Percentiles rank a stretch among this genome's conserved stretches.
phyloP scores from a whole-genome alignment of 2,329 filamentous ascomycete genomes.

The Cryphonectria carpinicola region DNA sequence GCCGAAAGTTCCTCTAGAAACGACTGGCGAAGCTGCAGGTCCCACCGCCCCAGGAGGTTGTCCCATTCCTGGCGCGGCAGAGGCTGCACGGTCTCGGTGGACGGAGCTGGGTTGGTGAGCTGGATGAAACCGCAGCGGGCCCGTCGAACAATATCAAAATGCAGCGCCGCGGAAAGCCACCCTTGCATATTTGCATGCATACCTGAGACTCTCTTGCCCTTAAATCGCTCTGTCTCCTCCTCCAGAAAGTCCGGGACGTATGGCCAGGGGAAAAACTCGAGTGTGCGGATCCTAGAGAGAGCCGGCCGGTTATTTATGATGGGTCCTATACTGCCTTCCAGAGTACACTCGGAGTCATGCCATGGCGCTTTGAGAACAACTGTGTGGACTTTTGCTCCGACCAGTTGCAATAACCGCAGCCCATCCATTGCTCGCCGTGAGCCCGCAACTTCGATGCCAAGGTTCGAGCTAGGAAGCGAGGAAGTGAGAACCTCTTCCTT shows the following conservation, averaged over 20 bases:
- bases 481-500: background rate
- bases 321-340: background rate
- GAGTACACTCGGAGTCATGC: background rate
- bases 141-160: background rate
- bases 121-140: background rate
- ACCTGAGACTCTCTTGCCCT: background rate
- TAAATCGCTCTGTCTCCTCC: background rate
- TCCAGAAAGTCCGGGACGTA: background rate
- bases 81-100: background rate
- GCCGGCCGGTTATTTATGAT: background rate
- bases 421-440: background rate
- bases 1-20: background rate
- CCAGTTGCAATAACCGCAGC: background rate
- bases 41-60: background rate
- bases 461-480: background rate
- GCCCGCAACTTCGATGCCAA: background rate
- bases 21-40: background rate
- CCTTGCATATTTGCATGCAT: background rate
- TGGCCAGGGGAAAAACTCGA: background rate
- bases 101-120: background rate
- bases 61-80: background rate
- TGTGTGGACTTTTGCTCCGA: background rate
- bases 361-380: constrained; percentile 9
- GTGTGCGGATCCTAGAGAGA: background rate
- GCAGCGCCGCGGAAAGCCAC: background rate